Evolutionary conservation across 805 yeast species (phyloP).

Genomic region (Cyberlindnera euphorbiiphila): DNA sequence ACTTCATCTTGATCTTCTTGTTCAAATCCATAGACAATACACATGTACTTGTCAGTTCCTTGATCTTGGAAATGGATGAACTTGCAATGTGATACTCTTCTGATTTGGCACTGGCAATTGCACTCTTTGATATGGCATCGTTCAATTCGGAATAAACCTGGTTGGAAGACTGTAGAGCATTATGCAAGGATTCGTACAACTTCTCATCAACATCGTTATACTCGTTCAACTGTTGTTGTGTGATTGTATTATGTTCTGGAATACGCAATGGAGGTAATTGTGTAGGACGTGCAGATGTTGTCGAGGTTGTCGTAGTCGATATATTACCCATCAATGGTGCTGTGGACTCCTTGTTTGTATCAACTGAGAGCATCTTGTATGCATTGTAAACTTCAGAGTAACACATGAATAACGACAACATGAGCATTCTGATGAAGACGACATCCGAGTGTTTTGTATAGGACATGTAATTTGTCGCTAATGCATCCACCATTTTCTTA

Average conservation of each 20-base stretch:
- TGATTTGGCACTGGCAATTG: conserved; percentile 47
- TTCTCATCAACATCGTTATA: conserved; percentile 60
- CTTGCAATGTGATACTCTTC: conserved; percentile 34
- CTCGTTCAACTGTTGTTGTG: conserved; percentile 28
- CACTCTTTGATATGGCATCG: conserved; percentile 61
- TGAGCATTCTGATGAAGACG: conserved; percentile 60
- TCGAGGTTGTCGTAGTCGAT: conserved; percentile 11
- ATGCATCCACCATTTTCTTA: conserved; percentile 44
- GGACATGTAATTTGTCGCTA: conserved; percentile 44
- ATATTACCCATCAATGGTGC: background rate
- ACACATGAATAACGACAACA: conserved; percentile 57
- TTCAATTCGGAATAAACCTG: conserved; percentile 75
- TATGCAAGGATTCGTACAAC: conserved; percentile 57
- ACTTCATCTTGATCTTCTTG: conserved; percentile 52
- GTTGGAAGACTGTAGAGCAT: conserved; percentile 66
- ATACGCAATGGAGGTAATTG: conserved; percentile 27
- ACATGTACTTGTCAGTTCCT: conserved; percentile 75
- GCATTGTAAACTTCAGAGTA: conserved; percentile 68
- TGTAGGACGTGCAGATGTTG: conserved; percentile 5
- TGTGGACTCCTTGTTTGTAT: conserved; percentile 1
- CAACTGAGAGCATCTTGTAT: conserved; percentile 39
- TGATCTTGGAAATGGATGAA: conserved; percentile 58
- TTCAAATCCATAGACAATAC: conserved; percentile 81
- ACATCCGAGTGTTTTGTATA: conserved; percentile 59
- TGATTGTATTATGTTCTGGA: conserved; percentile 19